Base-by-base conservation (phyloP, 129 eudicot species). In the Helianthus tuberosus region DNA sequence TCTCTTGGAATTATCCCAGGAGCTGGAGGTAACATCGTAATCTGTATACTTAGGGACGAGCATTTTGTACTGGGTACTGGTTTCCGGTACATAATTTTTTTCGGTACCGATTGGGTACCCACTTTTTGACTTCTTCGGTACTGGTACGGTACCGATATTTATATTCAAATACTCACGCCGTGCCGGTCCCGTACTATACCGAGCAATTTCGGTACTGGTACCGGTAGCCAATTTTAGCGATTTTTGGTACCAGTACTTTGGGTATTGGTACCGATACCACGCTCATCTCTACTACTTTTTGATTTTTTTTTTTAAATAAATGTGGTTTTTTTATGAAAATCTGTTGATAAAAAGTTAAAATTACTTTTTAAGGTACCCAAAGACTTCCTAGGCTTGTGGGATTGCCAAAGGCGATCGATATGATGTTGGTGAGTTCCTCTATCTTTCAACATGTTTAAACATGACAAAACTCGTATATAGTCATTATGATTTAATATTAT, bases 361-460 rank as follows among this genome's bases (percentile, higher is more conserved):
- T 13, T 23, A 64, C 58, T 36, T 68, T 57, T 66, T 49, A 64
- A 94, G 99, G 99, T 35, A 94, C 99, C 68, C 99, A 94, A 66
- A 93, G 97, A 74, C 99, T 94, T 77, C 99, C 98, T 5, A 88
- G 99, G 87, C 93, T 94, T 64, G 69, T 94, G 58, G 99, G 99
- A 46, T 64, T 94, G 81, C 62, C 83, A 54, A 90, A 91, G 83
- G 97, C 97, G 70, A 66, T 94, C 86, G 99, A 94, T 68, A 83
- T 90, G 73, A 90, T 94, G 97, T 82, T 91, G 96, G 99, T 94
- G 85, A 79, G 88, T 67, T 63, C 75, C 57, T 65, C 66, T 73
- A 57, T 74, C 55, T 14, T 51, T 12, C 71, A 50, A 35, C 38
- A 46, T 48, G 64, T 69, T 62, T 70, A 51, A 11, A 51, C 58